Evolutionary conservation across 169 alveolate species (phyloP).

Genomic region (Sarcocystis neurona): DNA sequence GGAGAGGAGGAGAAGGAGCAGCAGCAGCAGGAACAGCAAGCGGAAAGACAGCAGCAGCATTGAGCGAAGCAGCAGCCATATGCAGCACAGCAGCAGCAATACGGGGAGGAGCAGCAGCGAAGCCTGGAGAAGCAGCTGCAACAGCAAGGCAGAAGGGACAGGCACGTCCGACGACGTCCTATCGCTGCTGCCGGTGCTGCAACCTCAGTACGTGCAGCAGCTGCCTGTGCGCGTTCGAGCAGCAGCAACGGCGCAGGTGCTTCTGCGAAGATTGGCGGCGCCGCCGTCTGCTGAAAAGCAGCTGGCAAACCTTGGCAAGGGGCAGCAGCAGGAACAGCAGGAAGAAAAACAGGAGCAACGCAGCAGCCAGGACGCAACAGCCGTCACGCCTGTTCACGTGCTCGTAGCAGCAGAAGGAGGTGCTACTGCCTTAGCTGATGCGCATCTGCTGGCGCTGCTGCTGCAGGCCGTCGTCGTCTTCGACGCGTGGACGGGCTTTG

Average conservation of each 20-base stretch:
- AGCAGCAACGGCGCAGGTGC: not conserved
- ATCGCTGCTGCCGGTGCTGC: not conserved
- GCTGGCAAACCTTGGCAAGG: not conserved
- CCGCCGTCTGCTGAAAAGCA: not conserved
- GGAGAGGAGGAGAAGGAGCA: no score
- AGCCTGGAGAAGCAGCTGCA: not conserved
- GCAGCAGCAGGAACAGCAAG: no score
- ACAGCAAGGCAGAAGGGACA: not conserved
- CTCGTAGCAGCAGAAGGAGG: not conserved
- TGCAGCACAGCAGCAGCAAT: no score
- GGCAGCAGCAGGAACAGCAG: not conserved
- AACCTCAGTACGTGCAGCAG: not conserved
- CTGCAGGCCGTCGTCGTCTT: slow-evolving; percentile 40
- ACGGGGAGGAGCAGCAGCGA: no score
- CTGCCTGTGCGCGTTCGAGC: not conserved
- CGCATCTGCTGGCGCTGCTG: slow-evolving; percentile 51
- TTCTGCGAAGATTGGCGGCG: not conserved
- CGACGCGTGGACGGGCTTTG: slow-evolving; percentile 51
- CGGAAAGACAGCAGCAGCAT: no score
- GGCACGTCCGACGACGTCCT: not conserved
- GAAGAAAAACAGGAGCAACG: not conserved
- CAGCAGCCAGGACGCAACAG: no score
- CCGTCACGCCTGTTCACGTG: not conserved
- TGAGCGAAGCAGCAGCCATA: no score
- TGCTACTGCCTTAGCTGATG: slow-evolving; percentile 29